Evolutionary conservation across 1,284 basidiomycete species (phyloP), one percentile per base, ranked within the genome.

Genomic region (Flammula alnicola): DNA sequence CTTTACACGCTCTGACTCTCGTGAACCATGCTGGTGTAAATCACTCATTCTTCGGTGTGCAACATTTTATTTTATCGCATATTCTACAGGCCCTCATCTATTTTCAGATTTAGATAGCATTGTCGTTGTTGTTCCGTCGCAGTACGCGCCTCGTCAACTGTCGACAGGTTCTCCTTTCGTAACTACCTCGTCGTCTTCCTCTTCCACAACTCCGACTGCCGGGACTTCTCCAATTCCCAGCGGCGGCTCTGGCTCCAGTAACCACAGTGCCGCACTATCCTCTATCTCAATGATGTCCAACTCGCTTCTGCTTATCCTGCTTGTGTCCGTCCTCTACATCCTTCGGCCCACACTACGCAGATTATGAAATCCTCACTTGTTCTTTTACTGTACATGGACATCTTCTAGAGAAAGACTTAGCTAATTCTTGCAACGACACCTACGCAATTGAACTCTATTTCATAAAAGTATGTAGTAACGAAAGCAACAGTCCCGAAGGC

Each of bases 21-120:
- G 56, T 56, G 31, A 76, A 75, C 44, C 55, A 70, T 22, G 68
- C 70, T n/a, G 69, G 70, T 2, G 64, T 68, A 8, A 69, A 72
- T 40, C 50, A 62, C 8, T 73, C 74, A n/a, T 76, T 68, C 56
- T 75, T 76, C 40, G 73, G 74, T 74, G 39, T 2, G 69, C 55
- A n/a, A 31, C 17, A 11, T 16, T 38, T 16, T 20, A 26, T 11
- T 22, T 31, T 29, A 12, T 19, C 22, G 25, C n/a, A 4, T 38
- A 5, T 10, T 27, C 27, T 14, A 5, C 49, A 10, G 12, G 19
- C 25, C 6, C 16, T 41, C 5, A 41, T 17, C 32, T 32, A 14
- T 41, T 26, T 25, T 30, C 49, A 75, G 74, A 76, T 60, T 54
- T 76, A 30, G 74, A 76, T 45, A 71, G 69, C 49, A 68, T 76